Evolutionary conservation across 495 filamentous ascomycete species (phyloP), one percentile per base, ranked within the genome.

Genomic region (Chaetomidium leptoderma): DNA sequence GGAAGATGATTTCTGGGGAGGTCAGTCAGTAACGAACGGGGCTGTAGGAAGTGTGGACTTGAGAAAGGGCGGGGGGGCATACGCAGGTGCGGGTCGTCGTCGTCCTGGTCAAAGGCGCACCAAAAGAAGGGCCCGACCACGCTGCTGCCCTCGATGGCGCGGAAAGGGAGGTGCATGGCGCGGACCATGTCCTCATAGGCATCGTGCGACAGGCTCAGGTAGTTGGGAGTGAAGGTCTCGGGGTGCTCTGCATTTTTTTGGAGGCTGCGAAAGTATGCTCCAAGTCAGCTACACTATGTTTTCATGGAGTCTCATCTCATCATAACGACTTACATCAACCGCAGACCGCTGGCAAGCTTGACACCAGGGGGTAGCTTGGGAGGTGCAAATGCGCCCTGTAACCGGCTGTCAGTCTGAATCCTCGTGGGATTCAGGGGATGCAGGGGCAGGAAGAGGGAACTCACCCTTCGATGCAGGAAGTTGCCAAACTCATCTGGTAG

Each of bases 81-180:
- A 80, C 77, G 80, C 17, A 82, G 62, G 62, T 82, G 76, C 9
- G 73, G 78, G 54, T 76, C 72, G 5, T 73, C 65, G 33, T 79
- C 75, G 53, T 80, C 74, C 58, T 78, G 72, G 59, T 81, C 78
- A 50, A 75, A 73, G 29, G 78, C 71, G 33, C 68, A 72, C 80
- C 79, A 83, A 65, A 82, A 83, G 55, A 81, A 81, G 1, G 80
- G 80, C 1, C 80, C 80, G 43, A 82, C 78, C 27, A 76, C 71
- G 57, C 74, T 75, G 16, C 65, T 74, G 44, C 73, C 65, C 63
- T 83, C 80, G 48, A 83, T 79, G 24, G 70, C 76, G 29, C 76
- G 65, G 45, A 77, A 80, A 16, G 80, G 80, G 9, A 83, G 72
- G 55, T 68, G 70, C 62, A 80, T 33, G 9, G 60, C 63, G 54